Percentiles rank a stretch among this genome's conserved stretches.
These are phyloP conservation scores for Eimeria brunetti DNA, from an alignment of 169 alveolate species.

Conservation along the genomic window DNA sequence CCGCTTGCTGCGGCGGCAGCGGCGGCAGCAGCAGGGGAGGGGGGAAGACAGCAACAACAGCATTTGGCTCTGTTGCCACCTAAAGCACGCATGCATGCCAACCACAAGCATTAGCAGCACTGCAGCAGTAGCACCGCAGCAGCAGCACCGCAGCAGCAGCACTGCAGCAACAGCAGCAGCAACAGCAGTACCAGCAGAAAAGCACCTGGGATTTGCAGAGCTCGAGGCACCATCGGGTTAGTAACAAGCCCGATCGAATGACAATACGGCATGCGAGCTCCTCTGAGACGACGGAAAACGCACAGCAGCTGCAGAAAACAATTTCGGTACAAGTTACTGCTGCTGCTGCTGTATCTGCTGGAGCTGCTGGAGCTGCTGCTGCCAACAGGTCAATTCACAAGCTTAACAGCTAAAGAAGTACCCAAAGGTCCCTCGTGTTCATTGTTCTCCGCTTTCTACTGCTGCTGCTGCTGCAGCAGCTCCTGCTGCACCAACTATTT, in stretches of 20 bases:
- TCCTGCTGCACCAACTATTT: background rate
- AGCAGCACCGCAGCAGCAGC: background rate
- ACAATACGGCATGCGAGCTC: slow-evolving; percentile 32
- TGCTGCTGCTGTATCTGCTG: slow-evolving; percentile 12
- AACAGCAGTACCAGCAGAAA: slow-evolving; percentile 11
- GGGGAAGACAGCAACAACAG: slow-evolving; percentile 16
- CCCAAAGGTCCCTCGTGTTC: background rate
- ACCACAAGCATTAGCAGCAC: background rate
- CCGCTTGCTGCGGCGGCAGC: slow-evolving; percentile 31
- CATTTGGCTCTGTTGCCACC: background rate
- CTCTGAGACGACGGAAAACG: background rate
- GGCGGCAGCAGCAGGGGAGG: slow-evolving; percentile 65
- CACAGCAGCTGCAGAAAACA: background rate
- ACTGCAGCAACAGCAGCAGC: background rate
- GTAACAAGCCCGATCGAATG: background rate
- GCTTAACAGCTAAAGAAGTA: background rate
- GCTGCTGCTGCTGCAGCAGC: background rate
- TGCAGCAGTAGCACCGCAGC: background rate
- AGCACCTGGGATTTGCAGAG: slow-evolving; percentile 1
- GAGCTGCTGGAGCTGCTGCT: background rate
- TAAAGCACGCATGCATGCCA: background rate
- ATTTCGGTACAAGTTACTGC: background rate
- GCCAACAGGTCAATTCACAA: background rate
- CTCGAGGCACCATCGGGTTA: slow-evolving; percentile 35
- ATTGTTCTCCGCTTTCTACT: background rate